These are phyloP conservation scores for Solanum clarkiae DNA, from an alignment of 257 asterid species.

Conservation along the genomic window DNA sequence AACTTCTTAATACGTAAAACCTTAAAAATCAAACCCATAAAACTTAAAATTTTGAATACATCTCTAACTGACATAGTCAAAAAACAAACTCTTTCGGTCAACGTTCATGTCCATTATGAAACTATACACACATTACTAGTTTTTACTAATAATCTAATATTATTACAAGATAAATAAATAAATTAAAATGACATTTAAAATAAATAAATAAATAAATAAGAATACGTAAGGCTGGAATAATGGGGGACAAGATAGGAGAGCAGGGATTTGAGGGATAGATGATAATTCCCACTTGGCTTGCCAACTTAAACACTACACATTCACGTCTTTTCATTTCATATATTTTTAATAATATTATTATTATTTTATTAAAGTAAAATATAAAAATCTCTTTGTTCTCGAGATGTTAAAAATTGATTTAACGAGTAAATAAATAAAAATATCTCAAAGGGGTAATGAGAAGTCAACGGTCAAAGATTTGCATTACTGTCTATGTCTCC, in stretches of 20 bases:
- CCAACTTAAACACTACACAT: constrained; percentile 1
- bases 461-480: constrained; percentile 54
- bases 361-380: background rate
- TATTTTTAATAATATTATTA: background rate
- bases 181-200: background rate
- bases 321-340: background rate
- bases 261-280: background rate
- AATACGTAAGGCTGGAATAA: background rate
- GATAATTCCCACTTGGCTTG: background rate
- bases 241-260: background rate
- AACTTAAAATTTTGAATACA: no score
- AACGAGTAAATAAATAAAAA: background rate
- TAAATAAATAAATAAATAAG: background rate
- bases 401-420: constrained; percentile 12
- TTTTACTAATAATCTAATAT: no score
- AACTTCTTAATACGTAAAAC: no score
- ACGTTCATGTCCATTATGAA: background rate
- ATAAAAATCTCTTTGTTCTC: constrained; percentile 3
- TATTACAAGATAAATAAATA: no score
- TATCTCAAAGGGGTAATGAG: background rate
- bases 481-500: constrained; percentile 43
- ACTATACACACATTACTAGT: background rate
- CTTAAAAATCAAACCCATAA: no score
- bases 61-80: background rate
- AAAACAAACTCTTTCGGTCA: background rate